Evolutionary conservation across 805 yeast species (phyloP), one percentile per base, ranked within the genome.

Genomic region (Pichia paraexigua): DNA sequence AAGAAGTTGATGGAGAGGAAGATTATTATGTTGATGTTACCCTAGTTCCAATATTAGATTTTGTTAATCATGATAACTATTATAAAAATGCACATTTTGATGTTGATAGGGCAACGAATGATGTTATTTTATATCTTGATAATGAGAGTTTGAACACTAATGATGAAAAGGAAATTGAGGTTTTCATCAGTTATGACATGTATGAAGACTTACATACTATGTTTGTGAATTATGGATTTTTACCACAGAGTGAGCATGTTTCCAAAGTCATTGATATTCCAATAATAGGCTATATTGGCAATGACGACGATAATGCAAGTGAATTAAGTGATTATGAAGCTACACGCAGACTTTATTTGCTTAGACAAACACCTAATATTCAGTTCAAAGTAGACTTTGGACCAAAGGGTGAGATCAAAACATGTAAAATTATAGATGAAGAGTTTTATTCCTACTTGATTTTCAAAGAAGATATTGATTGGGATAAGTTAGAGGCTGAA

Each of bases 1-100:
- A 58, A n/a, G 55, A 56, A 1, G 57, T 57, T 10, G 52, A 39
- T 11, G 52, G 48, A 2, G 54, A 59, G 8, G 75, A 70, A 13
- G 78, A 74, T 43, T 81, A 70, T 54, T 58, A 63, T 5, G 76
- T 77, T 6, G 75, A 77, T 47, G 72, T 81, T 0, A 76, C 87
- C 0, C 62, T 85, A 50, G 87, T 84, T 0, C 90, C 92, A 1
- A 53, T 82, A 1, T 58, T 85, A 30, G 92, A 85, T 63, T 85
- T 78, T 71, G 85, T 77, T 7, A 85, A 85, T 61, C 92, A 85
- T 61, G 66, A 69, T 43, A 70, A 69, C 51, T 64, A 62, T 21
- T 41, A 58, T 27, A 67, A 69, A 45, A 82, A 81, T 63, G 78
- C 85, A 0, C 73, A 69, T 56, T 85, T 83, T 64, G 92, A 82